Conservation (phyloP, 2,329 filamentous ascomycete species). For the Ciborinia camelliae region DNA sequence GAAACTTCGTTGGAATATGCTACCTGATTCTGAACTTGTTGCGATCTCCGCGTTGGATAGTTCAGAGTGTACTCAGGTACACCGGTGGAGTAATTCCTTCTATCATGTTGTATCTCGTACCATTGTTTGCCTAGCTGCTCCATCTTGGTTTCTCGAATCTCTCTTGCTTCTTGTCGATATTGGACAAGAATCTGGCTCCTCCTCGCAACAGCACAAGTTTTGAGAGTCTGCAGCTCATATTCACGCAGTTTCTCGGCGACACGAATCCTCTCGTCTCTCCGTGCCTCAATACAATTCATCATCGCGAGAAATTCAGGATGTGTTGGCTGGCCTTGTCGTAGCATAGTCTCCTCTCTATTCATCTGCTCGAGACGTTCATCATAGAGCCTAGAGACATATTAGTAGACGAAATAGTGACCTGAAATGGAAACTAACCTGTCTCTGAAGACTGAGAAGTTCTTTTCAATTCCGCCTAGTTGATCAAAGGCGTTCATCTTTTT, state of each 20-base stretch:
- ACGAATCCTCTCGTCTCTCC: constrained; percentile 75
- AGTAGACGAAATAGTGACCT: constrained; percentile 21
- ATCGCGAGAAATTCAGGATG: constrained; percentile 91
- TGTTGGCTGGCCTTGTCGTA: constrained; percentile 59
- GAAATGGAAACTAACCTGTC: constrained; percentile 57
- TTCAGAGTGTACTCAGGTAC: constrained; percentile 78
- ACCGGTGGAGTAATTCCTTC: constrained; percentile 72
- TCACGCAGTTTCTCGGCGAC: constrained; percentile 70
- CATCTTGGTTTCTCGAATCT: constrained; percentile 75
- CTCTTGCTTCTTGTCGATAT: constrained; percentile 82
- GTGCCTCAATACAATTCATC: constrained; percentile 79
- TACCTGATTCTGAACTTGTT: constrained; percentile 79
- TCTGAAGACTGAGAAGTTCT: constrained; percentile 81
- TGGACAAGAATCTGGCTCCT: constrained; percentile 84
- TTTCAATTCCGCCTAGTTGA: constrained; percentile 75
- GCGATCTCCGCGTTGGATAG: constrained; percentile 71
- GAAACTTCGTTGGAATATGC: constrained; percentile 96
- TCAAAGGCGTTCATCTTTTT: constrained; percentile 78
- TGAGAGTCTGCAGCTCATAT: constrained; percentile 69
- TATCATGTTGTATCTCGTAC: constrained; percentile 88
- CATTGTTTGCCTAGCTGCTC: constrained; percentile 83
- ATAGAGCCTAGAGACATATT: constrained; percentile 60
- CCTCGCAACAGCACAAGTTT: constrained; percentile 73
- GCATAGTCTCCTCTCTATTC: constrained; percentile 65
- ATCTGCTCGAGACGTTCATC: constrained; percentile 82